phyloP scores from a whole-genome alignment of 2,329 filamentous ascomycete species.

The Fusarium algeriense region DNA sequence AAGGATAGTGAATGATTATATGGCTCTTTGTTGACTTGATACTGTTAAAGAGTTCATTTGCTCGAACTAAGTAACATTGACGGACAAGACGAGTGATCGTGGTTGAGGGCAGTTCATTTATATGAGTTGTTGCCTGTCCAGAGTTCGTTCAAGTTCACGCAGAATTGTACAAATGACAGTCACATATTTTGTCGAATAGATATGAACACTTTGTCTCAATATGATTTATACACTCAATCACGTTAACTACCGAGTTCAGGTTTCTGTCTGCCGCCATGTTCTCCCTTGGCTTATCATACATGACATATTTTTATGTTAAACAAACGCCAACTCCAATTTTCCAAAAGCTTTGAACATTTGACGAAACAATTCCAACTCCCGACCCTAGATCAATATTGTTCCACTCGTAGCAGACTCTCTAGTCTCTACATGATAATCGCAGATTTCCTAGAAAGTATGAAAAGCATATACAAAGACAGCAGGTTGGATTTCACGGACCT shows the following conservation, averaged over 20 bases:
- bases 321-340: too few relatives aligned
- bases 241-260: neutral
- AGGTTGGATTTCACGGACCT: neutral
- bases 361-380: fast-evolving
- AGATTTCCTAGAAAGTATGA: fast-evolving
- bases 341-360: fast-evolving
- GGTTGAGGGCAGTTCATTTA: fast-evolving
- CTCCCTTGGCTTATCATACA: fast-evolving
- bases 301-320: fast-evolving
- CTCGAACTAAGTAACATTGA: too few relatives aligned
- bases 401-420: neutral
- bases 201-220: fast-evolving
- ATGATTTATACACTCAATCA: fast-evolving
- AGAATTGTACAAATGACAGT: fast-evolving
- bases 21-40: too few relatives aligned
- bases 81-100: fast-evolving
- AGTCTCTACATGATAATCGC: neutral
- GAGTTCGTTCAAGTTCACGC: fast-evolving
- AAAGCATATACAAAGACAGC: fast-evolving
- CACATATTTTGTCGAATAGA: fast-evolving
- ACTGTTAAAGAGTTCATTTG: too few relatives aligned
- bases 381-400: fast-evolving
- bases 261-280: neutral
- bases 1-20: too few relatives aligned
- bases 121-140: too few relatives aligned